These are phyloP conservation scores for Delonix regia DNA, from an alignment of 306 rosid genomes.

Conservation along the genomic window DNA sequence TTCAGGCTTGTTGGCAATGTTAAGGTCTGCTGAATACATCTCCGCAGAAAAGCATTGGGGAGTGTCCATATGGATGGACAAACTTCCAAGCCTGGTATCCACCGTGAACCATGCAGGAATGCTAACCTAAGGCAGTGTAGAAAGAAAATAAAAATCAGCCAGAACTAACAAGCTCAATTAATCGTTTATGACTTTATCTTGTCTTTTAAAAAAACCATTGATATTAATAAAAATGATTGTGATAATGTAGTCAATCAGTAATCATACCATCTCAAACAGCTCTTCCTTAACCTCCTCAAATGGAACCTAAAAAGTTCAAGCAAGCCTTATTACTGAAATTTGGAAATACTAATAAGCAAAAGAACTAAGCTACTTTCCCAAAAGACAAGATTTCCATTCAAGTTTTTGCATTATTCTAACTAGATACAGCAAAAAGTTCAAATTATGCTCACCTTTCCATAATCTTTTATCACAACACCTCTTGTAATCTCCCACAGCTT, in stretches of 20 bases:
- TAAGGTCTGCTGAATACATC: conserved; percentile 88
- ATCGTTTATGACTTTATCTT: background rate
- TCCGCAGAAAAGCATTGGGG: conserved; percentile 92
- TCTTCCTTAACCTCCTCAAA: conserved; percentile 80
- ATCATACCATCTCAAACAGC: conserved; percentile 82
- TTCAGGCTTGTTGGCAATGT: conserved; percentile 81
- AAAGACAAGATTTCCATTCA: conserved; percentile 17
- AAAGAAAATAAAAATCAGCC: conserved; percentile 23
- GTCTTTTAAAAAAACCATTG: background rate
- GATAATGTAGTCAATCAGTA: conserved; percentile 17
- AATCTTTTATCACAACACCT: conserved; percentile 75
- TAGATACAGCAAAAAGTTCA: conserved; percentile 4
- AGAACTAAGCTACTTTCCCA: background rate
- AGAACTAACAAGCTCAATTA: conserved; percentile 12
- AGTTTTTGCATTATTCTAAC: conserved; percentile 7
- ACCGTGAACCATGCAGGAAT: conserved; percentile 94
- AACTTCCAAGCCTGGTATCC: conserved; percentile 85
- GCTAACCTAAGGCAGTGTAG: conserved; percentile 64
- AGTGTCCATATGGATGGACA: conserved; percentile 83
- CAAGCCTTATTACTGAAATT: conserved; percentile 19
- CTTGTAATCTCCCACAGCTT: conserved; percentile 92
- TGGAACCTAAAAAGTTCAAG: conserved; percentile 54
- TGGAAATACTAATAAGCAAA: conserved; percentile 7
- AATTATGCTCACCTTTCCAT: conserved; percentile 66
- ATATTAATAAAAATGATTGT: background rate